Evolutionary conservation across 306 rosid genomes (phyloP).

Genomic region (Elaeagnus macrophylla): DNA sequence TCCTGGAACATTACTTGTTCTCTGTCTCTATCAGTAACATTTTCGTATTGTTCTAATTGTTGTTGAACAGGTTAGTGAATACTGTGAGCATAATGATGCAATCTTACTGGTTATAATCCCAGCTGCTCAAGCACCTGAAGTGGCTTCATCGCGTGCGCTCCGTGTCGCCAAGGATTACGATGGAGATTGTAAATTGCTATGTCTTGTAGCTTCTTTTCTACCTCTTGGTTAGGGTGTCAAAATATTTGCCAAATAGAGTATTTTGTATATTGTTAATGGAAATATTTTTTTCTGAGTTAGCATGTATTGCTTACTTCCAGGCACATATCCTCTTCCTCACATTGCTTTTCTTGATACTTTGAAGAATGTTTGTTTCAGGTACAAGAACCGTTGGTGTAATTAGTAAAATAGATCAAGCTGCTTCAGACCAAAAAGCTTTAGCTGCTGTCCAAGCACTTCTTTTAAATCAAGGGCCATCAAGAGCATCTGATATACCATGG

Average conservation of each 20-base stretch:
- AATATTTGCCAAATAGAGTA: background rate
- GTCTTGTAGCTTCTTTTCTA: background rate
- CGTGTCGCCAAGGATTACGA: conserved; percentile 50
- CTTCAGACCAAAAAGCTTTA: conserved; percentile 43
- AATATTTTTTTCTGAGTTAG: too few relatives aligned
- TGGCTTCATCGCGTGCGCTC: conserved; percentile 51
- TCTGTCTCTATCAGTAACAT: background rate
- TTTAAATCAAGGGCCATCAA: conserved; percentile 49
- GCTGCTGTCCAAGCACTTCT: conserved; percentile 61
- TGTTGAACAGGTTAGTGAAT: conserved; percentile 44
- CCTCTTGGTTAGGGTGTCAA: background rate
- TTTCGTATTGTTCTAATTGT: background rate
- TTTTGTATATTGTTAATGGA: background rate
- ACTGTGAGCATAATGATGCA: conserved; percentile 53
- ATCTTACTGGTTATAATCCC: conserved; percentile 47
- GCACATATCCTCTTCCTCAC: background rate
- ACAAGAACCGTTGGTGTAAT: conserved; percentile 50
- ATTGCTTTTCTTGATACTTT: background rate
- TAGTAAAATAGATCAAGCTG: conserved; percentile 58
- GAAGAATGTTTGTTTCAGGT: conserved; percentile 21
- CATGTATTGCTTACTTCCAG: too few relatives aligned
- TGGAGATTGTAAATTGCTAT: conserved; percentile 33
- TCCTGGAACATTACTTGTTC: background rate
- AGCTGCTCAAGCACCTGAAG: conserved; percentile 51
- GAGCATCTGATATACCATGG: conserved; percentile 49